Conservation (phyloP, 2,329 filamentous ascomycete species). For the Pseudogymnoascus sp. region DNA sequence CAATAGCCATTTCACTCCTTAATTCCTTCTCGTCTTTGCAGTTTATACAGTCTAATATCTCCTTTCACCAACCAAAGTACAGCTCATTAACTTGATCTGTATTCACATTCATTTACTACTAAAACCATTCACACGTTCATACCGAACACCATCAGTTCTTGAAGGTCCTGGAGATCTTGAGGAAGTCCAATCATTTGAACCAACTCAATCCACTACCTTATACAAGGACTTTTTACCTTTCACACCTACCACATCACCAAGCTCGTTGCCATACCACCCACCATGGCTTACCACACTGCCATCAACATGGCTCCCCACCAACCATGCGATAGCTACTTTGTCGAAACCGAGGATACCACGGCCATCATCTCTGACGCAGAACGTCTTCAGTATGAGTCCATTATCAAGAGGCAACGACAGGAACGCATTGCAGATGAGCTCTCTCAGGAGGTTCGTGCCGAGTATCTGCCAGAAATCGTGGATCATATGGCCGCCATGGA, state of each 20-base stretch:
- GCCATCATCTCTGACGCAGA: conserved; percentile 22
- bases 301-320: conserved; percentile 34
- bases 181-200: conserved; percentile 24
- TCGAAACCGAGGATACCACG: conserved; percentile 49
- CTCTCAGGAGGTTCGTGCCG: conserved; percentile 73
- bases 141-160: conserved; percentile 25
- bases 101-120: conserved; percentile 26
- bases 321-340: conserved; percentile 61
- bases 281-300: conserved; percentile 11
- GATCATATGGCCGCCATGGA: conserved; percentile 95
- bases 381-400: conserved; percentile 66
- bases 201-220: conserved; percentile 9
- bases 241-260: conserved; percentile 2
- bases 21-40: conserved; percentile 20
- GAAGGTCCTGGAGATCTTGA: conserved; percentile 32
- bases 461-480: conserved; percentile 92
- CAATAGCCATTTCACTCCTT: conserved; percentile 28
- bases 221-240: conserved; percentile 12
- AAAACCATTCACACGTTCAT: conserved; percentile 18
- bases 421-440: conserved; percentile 84
- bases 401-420: conserved; percentile 74
- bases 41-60: conserved; percentile 27
- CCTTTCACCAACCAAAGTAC: conserved; percentile 22
- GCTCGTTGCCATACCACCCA: conserved; percentile 12
- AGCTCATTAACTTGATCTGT: conserved; percentile 20